Evolutionary conservation across 345 rosid genomes (phyloP).

Genomic region (Camelina laxa): DNA sequence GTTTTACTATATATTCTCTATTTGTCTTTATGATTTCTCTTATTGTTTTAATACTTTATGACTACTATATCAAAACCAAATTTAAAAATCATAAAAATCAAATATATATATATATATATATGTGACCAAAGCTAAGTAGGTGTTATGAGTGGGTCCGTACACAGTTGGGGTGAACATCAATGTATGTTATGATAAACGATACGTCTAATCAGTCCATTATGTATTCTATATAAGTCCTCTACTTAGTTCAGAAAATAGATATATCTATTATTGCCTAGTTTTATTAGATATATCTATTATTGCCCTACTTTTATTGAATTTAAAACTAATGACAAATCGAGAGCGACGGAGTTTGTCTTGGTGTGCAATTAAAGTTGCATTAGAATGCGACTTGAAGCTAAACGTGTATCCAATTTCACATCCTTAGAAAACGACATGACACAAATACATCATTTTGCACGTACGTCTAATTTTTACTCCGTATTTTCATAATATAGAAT

Average conservation of each 20-base stretch:
- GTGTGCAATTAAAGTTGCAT: slow-evolving; percentile 46
- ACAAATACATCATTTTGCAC: slow-evolving; percentile 12
- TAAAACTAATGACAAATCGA: slow-evolving; percentile 30
- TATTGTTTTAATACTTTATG: neutral
- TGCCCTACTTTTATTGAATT: slow-evolving; percentile 7
- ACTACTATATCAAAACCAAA: neutral
- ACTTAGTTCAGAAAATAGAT: neutral
- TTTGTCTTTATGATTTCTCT: neutral
- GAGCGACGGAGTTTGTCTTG: slow-evolving; percentile 49
- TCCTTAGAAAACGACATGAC: slow-evolving; percentile 70
- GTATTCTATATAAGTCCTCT: neutral
- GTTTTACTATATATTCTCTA: neutral
- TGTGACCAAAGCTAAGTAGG: slow-evolving; percentile 10
- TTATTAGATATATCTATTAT: neutral
- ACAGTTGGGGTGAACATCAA: slow-evolving; percentile 27
- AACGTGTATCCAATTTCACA: slow-evolving; percentile 61
- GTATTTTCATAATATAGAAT: neutral
- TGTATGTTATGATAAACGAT: slow-evolving; percentile 38
- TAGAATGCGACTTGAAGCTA: slow-evolving; percentile 58
- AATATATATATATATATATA: no score
- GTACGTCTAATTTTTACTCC: neutral
- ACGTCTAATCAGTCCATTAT: slow-evolving; percentile 46
- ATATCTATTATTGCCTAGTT: slow-evolving; percentile 18
- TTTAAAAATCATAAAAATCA: no score
- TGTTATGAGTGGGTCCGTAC: slow-evolving; percentile 49